Percentiles rank a stretch among this genome's conserved stretches.
phyloP scores from a whole-genome alignment of 2,329 filamentous ascomycete genomes.

The Whalleya microplaca region DNA sequence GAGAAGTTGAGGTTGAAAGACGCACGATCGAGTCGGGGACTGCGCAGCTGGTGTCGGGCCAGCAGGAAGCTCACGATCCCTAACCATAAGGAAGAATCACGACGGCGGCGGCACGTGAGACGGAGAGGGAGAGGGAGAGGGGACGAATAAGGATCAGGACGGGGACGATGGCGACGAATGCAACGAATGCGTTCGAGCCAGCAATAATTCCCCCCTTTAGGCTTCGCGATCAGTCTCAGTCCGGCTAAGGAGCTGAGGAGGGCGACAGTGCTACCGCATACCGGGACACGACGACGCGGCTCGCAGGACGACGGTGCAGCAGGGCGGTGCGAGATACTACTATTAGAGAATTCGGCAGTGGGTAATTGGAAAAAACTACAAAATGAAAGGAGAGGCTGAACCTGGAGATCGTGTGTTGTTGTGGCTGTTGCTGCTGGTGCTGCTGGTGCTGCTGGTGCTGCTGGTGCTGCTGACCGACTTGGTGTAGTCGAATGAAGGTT shows the following conservation, averaged over 20 bases:
- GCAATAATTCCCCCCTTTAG: conserved; percentile 19
- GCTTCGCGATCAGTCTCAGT: conserved; percentile 51
- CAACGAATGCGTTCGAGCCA: conserved; percentile 17
- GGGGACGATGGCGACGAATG: conserved; percentile 7
- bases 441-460: too few species aligned
- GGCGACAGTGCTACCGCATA: conserved; percentile 62
- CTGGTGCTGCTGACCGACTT: conserved; percentile 28
- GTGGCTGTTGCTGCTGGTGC: conserved; percentile 12
- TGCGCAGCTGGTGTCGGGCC: conserved; percentile 62
- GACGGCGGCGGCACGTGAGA: conserved; percentile 22
- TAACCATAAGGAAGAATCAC: conserved; percentile 54
- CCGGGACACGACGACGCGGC: conserved; percentile 38
- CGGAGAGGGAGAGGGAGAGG: too few species aligned
- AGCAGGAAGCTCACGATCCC: conserved; percentile 60
- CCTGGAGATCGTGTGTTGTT: not conserved
- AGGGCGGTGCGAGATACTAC: conserved; percentile 13
- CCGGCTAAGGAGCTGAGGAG: conserved; percentile 64
- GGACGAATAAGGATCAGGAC: conserved; percentile 13
- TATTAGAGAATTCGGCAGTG: too few species aligned
- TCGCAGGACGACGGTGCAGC: conserved; percentile 14
- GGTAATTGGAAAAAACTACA: not conserved
- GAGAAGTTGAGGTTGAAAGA: conserved; percentile 15
- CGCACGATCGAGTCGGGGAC: conserved; percentile 60
- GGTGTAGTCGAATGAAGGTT: conserved; percentile 22
- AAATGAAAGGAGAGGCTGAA: conserved; percentile 6